These are phyloP conservation scores for Lachancea lanzarotensis DNA, from an alignment of 805 yeast genomes.

Conservation along the genomic window DNA sequence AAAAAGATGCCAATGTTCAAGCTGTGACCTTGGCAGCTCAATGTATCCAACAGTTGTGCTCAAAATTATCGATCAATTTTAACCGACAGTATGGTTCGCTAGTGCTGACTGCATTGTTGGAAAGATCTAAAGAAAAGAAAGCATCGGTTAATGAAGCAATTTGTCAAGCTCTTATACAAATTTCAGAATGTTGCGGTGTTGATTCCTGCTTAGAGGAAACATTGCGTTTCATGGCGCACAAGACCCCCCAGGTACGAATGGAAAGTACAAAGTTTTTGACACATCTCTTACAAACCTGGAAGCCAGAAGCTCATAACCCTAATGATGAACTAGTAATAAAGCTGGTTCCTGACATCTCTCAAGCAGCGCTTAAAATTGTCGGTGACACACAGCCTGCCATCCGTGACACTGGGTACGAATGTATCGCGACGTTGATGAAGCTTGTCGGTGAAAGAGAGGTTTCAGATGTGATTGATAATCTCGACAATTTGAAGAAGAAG, in stretches of 20 bases:
- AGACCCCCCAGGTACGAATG: slow-evolving; percentile 75
- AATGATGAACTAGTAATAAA: slow-evolving; percentile 9
- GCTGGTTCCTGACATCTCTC: slow-evolving; percentile 38
- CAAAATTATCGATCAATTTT: slow-evolving; percentile 54
- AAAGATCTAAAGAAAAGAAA: slow-evolving; percentile 85
- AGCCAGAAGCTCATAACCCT: slow-evolving; percentile 4
- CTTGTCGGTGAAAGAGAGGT: slow-evolving; percentile 65
- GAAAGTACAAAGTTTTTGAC: slow-evolving; percentile 61
- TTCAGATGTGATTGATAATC: slow-evolving; percentile 51
- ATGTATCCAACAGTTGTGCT: slow-evolving; percentile 52
- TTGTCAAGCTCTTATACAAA: slow-evolving; percentile 56
- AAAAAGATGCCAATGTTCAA: slow-evolving; percentile 80
- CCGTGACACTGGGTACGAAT: slow-evolving; percentile 68
- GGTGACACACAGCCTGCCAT: slow-evolving; percentile 81
- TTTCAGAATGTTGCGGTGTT: slow-evolving; percentile 46
- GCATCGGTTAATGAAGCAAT: slow-evolving; percentile 68
- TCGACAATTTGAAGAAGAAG: slow-evolving; percentile 68
- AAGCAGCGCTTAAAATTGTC: slow-evolving; percentile 52
- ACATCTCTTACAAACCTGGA: slow-evolving; percentile 47
- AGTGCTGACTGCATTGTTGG: slow-evolving; percentile 59
- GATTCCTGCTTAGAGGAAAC: slow-evolving; percentile 55
- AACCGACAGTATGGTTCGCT: slow-evolving; percentile 41
- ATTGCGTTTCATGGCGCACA: slow-evolving; percentile 56
- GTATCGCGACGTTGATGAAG: slow-evolving; percentile 76
- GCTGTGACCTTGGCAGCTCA: slow-evolving; percentile 77